Evolutionary conservation across 129 eudicot genomes (phyloP), one percentile per base, ranked within the genome.

Genomic region (Escallonia herrerae): DNA sequence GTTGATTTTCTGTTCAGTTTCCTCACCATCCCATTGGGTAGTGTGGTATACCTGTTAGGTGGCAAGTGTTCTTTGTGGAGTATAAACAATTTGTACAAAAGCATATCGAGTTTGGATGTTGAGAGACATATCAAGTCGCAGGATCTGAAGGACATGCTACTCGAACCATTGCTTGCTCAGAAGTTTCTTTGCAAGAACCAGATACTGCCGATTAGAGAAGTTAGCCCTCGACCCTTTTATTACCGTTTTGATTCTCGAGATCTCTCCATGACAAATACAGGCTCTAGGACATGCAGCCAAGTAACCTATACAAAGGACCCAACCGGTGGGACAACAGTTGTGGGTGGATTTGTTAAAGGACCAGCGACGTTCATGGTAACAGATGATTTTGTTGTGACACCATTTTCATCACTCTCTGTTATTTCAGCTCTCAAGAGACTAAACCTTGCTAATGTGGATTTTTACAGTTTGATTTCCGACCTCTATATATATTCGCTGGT

Each of bases 1-100:
- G 61, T 60, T 4, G 81, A 82, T 9, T 79, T 78, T 46, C 65
- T 78, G 13, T 79, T 79, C 4, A 56, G 71, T 15, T 44, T 72
- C 54, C 65, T 79, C 4, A 63, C 57, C 3, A 60, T 82, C 37
- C 66, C 79, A 0, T 44, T 83, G 38, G 82, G 74, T 47, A 56
- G 62, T 0, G 52, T 83, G 5, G 49, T 39, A 3, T 3, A 3
- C 2, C 58, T 61, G 9, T 33, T 56, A 15, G 6, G 40, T 6
- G 70, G 72, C 1, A 39, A 40, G 22, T n/a, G 50, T 41, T 22
- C 33, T 22, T 2, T 60, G 0, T 44, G 15, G 0, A 37, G 74
- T 53, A 4, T 76, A 12, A 69, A 51, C 11, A 83, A 69, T 60
- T 33, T 82, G 63, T 43, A 59, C 52, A 45, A 6, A 40, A 75